Evolutionary conservation across 331 rosid species (phyloP).

Genomic region (Acacia pycnantha): DNA sequence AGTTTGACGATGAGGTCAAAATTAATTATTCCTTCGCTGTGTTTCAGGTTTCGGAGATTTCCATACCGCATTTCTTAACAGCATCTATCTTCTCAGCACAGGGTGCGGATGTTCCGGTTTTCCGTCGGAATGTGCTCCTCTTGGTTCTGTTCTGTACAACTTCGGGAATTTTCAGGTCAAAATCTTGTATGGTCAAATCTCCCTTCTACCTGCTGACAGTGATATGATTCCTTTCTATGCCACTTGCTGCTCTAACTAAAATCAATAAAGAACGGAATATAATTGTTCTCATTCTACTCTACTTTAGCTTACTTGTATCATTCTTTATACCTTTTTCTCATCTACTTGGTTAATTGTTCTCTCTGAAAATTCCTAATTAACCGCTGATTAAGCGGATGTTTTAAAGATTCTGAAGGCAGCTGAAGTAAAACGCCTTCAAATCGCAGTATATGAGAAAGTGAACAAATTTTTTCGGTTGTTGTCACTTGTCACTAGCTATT

Average conservation of each 20-base stretch:
- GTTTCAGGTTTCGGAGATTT: conserved; percentile 83
- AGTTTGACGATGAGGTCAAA: not conserved
- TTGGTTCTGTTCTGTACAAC: conserved; percentile 66
- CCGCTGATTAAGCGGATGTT: not conserved
- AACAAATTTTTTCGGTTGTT: not conserved
- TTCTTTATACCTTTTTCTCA: not conserved
- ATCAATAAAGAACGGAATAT: not conserved
- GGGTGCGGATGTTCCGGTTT: conserved; percentile 69
- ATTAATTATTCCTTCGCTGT: not conserved
- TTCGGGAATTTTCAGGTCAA: conserved; percentile 99
- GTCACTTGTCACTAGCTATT: not conserved
- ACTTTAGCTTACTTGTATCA: not conserved
- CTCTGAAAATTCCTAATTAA: not conserved
- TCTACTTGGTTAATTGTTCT: not conserved
- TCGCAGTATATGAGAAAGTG: not conserved
- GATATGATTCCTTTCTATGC: not conserved
- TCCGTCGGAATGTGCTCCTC: conserved; percentile 70
- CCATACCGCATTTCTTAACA: conserved; percentile 88
- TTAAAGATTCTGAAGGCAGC: conserved; percentile 8
- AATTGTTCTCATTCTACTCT: not conserved
- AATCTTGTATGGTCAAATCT: conserved; percentile 90
- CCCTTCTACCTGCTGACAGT: conserved; percentile 46
- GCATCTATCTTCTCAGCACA: conserved; percentile 88
- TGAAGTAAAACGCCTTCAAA: not conserved
- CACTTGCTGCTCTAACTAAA: not conserved